Evolutionary conservation across 2,329 filamentous ascomycete genomes (phyloP), one percentile per base, ranked within the genome.

Genomic region (Ophiocordyceps robertsii): DNA sequence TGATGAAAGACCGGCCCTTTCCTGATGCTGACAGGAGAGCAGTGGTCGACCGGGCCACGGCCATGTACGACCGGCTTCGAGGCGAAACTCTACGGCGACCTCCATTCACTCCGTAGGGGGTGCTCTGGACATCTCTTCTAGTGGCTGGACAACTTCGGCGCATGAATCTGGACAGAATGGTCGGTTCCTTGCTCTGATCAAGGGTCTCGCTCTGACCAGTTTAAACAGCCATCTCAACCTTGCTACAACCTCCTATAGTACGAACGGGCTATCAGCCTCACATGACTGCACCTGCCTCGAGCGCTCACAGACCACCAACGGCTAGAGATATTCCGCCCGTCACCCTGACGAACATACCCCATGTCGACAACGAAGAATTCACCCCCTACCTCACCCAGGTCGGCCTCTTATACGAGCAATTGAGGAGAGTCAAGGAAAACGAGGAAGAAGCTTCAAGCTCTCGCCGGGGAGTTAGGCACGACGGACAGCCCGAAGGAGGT

Each of bases 281-380:
- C 60, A 82, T 82, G 1, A 71, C 80, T 2, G 78, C 82, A 3
- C 76, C 84, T 2, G 60, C 66, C 9, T 77, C 77, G n/a, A 83
- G 77, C 53, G 70, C 80, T 13, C 85, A 92, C 55, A 90, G 82
- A 52, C 81, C 85, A 13, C 90, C 90, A 0, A 93, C 87, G 1
- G 73, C 84, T 16, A 78, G 78, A 60, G 90, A 98, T 57, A 98
- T 98, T 32, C 90, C 90, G 1, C 90, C 90, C 0, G 92, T 98
- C 0, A 81, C 87, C 1, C 69, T 98, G 46, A 89, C 88, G 8
- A 95, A 94, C 53, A 85, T 96, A 38, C 75, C 81, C 11, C 84
- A 84, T 53, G 72, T 96, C 51, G 85, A 95, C 33, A 63, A 77
- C 0, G 75, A 82, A 47, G 82, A 84, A 44, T 98, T 98, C 59